These are phyloP conservation scores for Spizellomyces sp. DNA, from an alignment of 192 early-diverging fungal species.

Conservation along the genomic window DNA sequence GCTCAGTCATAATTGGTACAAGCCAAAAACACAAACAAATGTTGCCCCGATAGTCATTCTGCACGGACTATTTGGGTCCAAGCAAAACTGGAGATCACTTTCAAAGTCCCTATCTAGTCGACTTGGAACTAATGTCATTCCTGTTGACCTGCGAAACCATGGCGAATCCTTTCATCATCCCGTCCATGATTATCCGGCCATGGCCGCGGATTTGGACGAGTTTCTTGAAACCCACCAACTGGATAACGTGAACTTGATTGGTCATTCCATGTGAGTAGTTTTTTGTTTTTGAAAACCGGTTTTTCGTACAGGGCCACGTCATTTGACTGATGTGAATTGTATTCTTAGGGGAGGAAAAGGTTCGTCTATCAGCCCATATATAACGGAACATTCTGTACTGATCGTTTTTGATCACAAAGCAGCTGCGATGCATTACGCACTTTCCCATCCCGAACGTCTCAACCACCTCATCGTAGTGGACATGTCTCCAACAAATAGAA, in stretches of 20 bases:
- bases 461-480: conserved; percentile 49
- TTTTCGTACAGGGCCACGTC: not conserved
- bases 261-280: conserved; percentile 86
- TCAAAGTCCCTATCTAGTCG: conserved; percentile 69
- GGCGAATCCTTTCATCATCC: conserved; percentile 79
- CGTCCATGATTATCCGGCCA: conserved; percentile 70
- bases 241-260: conserved; percentile 65
- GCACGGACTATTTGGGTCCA: conserved; percentile 92
- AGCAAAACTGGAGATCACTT: conserved; percentile 91
- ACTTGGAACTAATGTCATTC: conserved; percentile 65
- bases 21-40: not conserved
- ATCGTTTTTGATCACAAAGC: no score
- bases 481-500: conserved; percentile 41
- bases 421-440: conserved; percentile 48
- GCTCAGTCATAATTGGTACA: not conserved
- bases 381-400: no score
- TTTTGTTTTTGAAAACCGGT: no score
- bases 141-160: conserved; percentile 91
- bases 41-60: conserved; percentile 56
- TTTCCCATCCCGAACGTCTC: conserved; percentile 24
- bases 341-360: conserved; percentile 13
- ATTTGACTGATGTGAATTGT: not conserved
- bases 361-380: not conserved
- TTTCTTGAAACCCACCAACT: conserved; percentile 69
- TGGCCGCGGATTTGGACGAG: conserved; percentile 75